Conservation (phyloP, 1,139 yeast species). For the Suhomyces taliae region DNA sequence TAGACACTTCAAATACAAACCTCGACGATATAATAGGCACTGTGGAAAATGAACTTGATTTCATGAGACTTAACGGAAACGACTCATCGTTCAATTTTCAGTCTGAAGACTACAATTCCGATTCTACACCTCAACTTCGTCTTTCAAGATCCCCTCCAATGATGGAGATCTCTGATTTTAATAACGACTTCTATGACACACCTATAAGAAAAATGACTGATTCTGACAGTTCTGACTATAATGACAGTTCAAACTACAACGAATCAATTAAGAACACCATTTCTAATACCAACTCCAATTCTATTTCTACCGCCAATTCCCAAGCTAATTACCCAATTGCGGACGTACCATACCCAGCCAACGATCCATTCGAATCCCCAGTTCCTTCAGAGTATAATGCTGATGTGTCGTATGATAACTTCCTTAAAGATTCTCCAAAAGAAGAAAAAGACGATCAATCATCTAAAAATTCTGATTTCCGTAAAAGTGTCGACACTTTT, state of each 20-base stretch:
- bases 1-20: neutral
- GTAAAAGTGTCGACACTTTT: conserved; percentile 6
- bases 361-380: conserved; percentile 12
- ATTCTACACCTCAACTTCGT: conserved; percentile 7
- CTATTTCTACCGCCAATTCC: neutral
- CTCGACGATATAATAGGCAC: conserved; percentile 21
- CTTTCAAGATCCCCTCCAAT: conserved; percentile 12
- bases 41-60: conserved; percentile 20
- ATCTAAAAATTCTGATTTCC: neutral
- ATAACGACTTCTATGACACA: conserved; percentile 13
- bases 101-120: conserved; percentile 5
- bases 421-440: conserved; percentile 1
- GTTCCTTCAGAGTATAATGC: conserved; percentile 2
- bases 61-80: conserved; percentile 9
- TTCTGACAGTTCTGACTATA: neutral
- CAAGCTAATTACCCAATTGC: neutral
- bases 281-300: neutral
- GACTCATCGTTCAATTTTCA: conserved; percentile 5
- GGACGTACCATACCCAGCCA: conserved; percentile 7
- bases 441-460: neutral
- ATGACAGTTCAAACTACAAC: neutral
- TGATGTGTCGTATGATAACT: conserved; percentile 3
- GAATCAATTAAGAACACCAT: neutral
- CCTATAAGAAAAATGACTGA: conserved; percentile 2
- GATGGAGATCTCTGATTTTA: conserved; percentile 11